Percentiles rank a stretch among this genome's conserved stretches.
Evolutionary conservation across 192 early-diverging fungal species (phyloP).

Genomic region (Funneliformis mosseae): DNA sequence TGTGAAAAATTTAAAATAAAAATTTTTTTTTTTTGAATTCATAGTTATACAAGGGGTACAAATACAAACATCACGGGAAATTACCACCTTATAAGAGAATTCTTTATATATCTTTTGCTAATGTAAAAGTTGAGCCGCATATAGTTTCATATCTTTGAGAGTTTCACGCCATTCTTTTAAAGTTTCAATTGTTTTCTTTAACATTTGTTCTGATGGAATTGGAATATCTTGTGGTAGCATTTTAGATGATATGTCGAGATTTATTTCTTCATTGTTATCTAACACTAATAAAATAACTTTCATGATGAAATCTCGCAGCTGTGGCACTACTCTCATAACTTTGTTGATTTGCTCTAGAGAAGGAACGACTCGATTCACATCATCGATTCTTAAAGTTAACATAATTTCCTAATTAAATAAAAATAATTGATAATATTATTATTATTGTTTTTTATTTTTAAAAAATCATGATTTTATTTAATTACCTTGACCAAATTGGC

Average conservation of each 20-base stretch:
- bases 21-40: too few relatives aligned
- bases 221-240: neutral
- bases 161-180: neutral
- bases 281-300: neutral
- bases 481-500: neutral
- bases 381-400: conserved; percentile 1
- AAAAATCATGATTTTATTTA: neutral
- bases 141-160: neutral
- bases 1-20: too few relatives aligned
- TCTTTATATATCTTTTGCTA: too few relatives aligned
- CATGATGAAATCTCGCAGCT: conserved; percentile 16
- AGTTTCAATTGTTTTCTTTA: neutral
- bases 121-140: conserved; percentile 5
- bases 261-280: neutral
- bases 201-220: neutral
- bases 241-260: neutral
- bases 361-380: conserved; percentile 5
- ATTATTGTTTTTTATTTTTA: neutral
- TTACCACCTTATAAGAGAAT: too few relatives aligned
- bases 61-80: too few relatives aligned
- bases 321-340: conserved; percentile 3
- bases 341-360: conserved; percentile 5
- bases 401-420: conserved; percentile 14
- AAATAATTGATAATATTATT: too few relatives aligned
- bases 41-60: too few relatives aligned